Evolutionary conservation across 176 grass and related monocot species (phyloP), one percentile per base, ranked within the genome.

Genomic region (Urochloa ruziziensis): DNA sequence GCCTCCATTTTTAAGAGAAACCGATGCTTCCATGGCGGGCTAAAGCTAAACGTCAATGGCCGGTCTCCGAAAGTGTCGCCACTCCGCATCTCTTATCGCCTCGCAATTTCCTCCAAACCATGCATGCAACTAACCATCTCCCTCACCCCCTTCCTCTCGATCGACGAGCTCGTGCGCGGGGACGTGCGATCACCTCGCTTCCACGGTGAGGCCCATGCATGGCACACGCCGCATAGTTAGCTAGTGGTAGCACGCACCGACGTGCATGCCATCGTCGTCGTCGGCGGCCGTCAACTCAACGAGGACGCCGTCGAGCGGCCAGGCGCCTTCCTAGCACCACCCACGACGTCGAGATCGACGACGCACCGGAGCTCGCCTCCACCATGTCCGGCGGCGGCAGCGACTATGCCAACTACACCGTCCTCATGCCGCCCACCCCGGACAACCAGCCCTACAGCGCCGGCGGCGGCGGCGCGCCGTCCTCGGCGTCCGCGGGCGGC

Each of bases 401-500:
- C 67, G 86, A 97, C 71, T 90, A 92, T 52, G 47, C 70, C 36
- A 92, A 92, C 72, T 97, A 97, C 89, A 97, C 90, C 14, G 92
- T 97, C 71, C 78, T 88, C 74, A 97, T 97, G 90, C 94, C 94
- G 5, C 92, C 94, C 49, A 97, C 94, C 10, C 92, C 94, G n/a
- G 92, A 97, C 77, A 97, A 97, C 83, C 92, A 97, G 70, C 92
- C 94, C 0, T 57, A 77, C 28, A 46, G 64, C 37, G 86, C 44
- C 25, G 85, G 67, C 4, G 35, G 58, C 48, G 52, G 54, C 11
- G 24, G 58, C 2, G 57, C 76, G 29, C 32, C 71, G 3, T 75
- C 77, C 25, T 79, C 86, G 4, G 25, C 66, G 7, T 74, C 69
- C 23, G 49, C 23, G 4, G 59, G 79, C 7, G 29, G 60, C 3